Conservation (phyloP, 1,284 basidiomycete genomes). For the Cutaneotrichosporon daszewskae region DNA sequence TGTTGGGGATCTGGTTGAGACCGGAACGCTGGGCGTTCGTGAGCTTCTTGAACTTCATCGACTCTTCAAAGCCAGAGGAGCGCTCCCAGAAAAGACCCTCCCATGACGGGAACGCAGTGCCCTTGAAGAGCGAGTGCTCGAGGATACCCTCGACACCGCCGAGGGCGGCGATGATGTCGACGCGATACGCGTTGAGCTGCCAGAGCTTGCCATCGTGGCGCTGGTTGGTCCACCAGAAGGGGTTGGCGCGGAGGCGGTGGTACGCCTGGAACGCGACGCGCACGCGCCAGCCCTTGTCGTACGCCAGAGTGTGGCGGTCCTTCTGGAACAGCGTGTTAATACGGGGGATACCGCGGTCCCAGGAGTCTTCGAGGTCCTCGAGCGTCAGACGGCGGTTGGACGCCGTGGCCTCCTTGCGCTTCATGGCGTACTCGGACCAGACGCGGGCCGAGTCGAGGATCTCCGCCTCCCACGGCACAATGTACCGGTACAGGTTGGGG, state of each 20-base stretch:
- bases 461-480: conserved; percentile 98
- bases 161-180: conserved; percentile 97
- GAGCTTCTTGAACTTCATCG: conserved; percentile 90
- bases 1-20: conserved; percentile 79
- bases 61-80: conserved; percentile 50
- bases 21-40: conserved; percentile 64
- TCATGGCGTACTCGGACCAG: conserved; percentile 99
- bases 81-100: conserved; percentile 86
- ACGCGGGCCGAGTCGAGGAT: conserved; percentile 97
- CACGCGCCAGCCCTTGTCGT: conserved; percentile 94
- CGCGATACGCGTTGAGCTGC: conserved; percentile 97
- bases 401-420: conserved; percentile 96
- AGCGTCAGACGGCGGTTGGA: conserved; percentile 92
- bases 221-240: conserved; percentile 98
- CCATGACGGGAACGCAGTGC: conserved; percentile 63
- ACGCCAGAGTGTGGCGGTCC: conserved; percentile 92
- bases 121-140: conserved; percentile 97
- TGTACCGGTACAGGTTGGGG: conserved; percentile 94
- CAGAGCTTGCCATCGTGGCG: conserved; percentile 97
- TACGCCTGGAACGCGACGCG: conserved; percentile 98
- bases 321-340: conserved; percentile 60
- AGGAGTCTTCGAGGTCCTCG: conserved; percentile 96
- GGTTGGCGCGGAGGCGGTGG: conserved; percentile 72
- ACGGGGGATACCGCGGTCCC: conserved; percentile 88
- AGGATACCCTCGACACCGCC: conserved; percentile 82